Conservation (phyloP, 768 basidiomycete genomes). For the Lactifluus piperatus region DNA sequence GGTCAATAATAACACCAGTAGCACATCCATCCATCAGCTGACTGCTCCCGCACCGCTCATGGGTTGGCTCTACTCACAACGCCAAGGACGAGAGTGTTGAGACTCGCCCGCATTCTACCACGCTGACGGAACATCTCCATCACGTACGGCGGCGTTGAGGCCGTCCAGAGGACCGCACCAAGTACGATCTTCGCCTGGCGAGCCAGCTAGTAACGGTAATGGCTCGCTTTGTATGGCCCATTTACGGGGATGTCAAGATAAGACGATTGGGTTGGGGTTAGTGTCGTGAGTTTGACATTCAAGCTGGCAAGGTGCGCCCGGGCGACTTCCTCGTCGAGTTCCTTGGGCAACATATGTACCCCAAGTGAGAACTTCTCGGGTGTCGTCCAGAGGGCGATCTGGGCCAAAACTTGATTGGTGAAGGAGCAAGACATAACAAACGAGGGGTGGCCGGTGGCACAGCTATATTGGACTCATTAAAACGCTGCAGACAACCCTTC, state of each 20-base stretch:
- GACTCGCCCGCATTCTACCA: slow-evolving; percentile 46
- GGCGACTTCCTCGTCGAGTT: slow-evolving; percentile 98
- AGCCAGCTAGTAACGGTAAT: slow-evolving; percentile 53
- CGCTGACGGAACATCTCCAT: slow-evolving; percentile 49
- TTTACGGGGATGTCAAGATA: slow-evolving; percentile 87
- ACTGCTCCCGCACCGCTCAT: slow-evolving; percentile 5
- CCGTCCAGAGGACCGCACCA: slow-evolving; percentile 32
- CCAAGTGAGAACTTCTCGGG: slow-evolving; percentile 90
- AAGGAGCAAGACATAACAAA: slow-evolving; percentile 99
- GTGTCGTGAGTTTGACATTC: slow-evolving; percentile 86
- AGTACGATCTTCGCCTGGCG: slow-evolving; percentile 7
- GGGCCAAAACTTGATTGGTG: slow-evolving; percentile 95
- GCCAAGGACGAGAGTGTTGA: slow-evolving; percentile 32
- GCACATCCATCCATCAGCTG: slow-evolving; percentile 11
- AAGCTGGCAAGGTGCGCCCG: slow-evolving; percentile 88
- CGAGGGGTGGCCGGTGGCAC: slow-evolving; percentile 97
- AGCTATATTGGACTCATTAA: slow-evolving; percentile 36
- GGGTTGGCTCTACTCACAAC: slow-evolving; percentile 3
- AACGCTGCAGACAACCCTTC: background rate
- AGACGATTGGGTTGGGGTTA: slow-evolving; percentile 62
- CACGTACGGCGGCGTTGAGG: slow-evolving; percentile 59
- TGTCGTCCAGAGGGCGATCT: slow-evolving; percentile 96
- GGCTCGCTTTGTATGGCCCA: slow-evolving; percentile 70
- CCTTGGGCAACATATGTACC: slow-evolving; percentile 98
- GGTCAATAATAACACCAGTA: slow-evolving; percentile 11